phyloP scores from a whole-genome alignment of 164 flowering plant genomes.

The Tetrastigma voinierianum region DNA sequence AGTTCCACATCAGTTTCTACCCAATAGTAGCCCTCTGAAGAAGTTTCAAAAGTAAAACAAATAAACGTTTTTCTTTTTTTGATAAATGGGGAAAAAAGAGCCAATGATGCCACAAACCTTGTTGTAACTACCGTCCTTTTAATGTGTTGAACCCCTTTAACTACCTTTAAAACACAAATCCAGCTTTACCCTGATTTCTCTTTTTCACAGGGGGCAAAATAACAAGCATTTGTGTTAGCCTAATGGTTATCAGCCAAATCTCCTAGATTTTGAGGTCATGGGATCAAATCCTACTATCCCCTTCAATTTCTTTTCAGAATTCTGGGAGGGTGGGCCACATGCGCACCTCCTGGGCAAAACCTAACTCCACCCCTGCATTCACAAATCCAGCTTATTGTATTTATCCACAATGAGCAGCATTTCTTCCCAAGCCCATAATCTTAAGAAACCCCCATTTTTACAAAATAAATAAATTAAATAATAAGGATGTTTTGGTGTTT shows the following conservation, averaged over 20 bases:
- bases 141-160: background rate
- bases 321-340: too few species aligned
- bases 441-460: background rate
- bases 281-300: too few species aligned
- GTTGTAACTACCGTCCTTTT: too few species aligned
- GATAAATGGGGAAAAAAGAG: too few species aligned
- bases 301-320: too few species aligned
- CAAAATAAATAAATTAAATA: background rate
- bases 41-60: background rate
- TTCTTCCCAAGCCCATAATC: background rate
- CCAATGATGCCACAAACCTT: too few species aligned
- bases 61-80: background rate
- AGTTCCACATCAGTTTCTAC: conserved; percentile 1
- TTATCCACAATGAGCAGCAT: background rate
- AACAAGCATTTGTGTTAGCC: too few species aligned
- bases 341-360: too few species aligned
- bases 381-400: background rate
- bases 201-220: too few species aligned
- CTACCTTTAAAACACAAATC: background rate
- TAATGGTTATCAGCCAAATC: too few species aligned
- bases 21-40: background rate
- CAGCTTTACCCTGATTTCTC: background rate
- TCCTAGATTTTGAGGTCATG: too few species aligned
- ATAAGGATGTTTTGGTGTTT: background rate
- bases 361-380: too few species aligned